Evolutionary conservation across 345 rosid genomes (phyloP).

Genomic region (Populus davidiana): DNA sequence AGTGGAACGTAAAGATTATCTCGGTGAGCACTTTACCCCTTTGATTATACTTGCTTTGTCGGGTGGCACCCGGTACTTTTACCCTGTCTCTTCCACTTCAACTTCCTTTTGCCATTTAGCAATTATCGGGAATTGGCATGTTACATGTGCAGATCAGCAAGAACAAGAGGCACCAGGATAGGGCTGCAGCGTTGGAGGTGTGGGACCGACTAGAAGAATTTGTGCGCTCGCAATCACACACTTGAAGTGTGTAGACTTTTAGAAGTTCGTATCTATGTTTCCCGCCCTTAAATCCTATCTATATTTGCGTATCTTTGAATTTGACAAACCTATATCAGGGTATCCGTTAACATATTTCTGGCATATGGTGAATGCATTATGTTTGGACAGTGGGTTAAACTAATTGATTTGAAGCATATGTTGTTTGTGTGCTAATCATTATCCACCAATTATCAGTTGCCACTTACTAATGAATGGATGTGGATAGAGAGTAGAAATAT

Average conservation of each 20-base stretch:
- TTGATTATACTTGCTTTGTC: not conserved
- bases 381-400: not conserved
- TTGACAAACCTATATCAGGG: not conserved
- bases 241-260: slow-evolving; percentile 35
- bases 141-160: slow-evolving; percentile 71
- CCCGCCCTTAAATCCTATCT: not conserved
- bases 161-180: slow-evolving; percentile 90
- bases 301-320: not conserved
- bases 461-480: not conserved
- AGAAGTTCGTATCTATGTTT: slow-evolving; percentile 25
- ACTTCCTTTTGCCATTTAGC: not conserved
- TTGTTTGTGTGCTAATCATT: not conserved
- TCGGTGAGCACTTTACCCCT: slow-evolving; percentile 48
- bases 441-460: not conserved
- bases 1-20: slow-evolving; percentile 96
- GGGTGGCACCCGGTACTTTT: slow-evolving; percentile 8
- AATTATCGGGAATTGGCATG: not conserved
- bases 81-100: not conserved
- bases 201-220: slow-evolving; percentile 93
- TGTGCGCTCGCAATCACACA: slow-evolving; percentile 78
- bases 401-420: not conserved
- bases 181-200: slow-evolving; percentile 95
- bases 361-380: not conserved
- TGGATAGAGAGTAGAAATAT: not conserved
- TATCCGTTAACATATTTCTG: not conserved